Percentiles rank a stretch among this genome's conserved stretches.
These are phyloP conservation scores for Malus sylvestris DNA, from an alignment of 306 rosid genomes.

Conservation along the genomic window DNA sequence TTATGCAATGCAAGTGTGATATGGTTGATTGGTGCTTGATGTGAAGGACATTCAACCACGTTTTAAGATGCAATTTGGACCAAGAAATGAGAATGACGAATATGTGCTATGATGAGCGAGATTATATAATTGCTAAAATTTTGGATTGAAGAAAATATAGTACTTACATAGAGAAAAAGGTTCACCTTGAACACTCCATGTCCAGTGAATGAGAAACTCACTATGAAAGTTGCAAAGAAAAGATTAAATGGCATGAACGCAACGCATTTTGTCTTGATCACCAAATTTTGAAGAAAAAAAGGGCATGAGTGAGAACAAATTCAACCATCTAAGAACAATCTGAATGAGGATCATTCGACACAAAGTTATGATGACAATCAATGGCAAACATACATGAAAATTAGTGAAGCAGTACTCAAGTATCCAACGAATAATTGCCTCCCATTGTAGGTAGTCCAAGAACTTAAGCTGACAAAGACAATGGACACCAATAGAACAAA, in stretches of 20 bases:
- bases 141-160: neutral
- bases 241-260: conserved; percentile 41
- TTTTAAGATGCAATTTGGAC: neutral
- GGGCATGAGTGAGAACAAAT: neutral
- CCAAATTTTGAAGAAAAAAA: conserved; percentile 19
- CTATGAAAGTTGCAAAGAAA: conserved; percentile 34
- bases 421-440: conserved; percentile 27
- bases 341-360: neutral
- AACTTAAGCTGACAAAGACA: no score
- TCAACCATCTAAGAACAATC: neutral
- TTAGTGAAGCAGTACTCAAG: conserved; percentile 30
- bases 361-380: conserved; percentile 34
- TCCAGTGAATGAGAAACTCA: conserved; percentile 31
- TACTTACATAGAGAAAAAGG: conserved; percentile 34
- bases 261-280: conserved; percentile 28
- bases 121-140: neutral
- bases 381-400: neutral
- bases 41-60: neutral
- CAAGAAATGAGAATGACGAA: neutral
- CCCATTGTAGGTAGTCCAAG: neutral
- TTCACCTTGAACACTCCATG: conserved; percentile 32
- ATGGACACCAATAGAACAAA: no score
- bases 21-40: neutral
- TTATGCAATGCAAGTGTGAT: neutral
- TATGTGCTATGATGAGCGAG: neutral